A percentile compares a stretch with the other conserved stretches of the same genome.
These are phyloP conservation scores for Ilex paraguariensis DNA, from an alignment of 305 asterid species.

Conservation along the genomic window DNA sequence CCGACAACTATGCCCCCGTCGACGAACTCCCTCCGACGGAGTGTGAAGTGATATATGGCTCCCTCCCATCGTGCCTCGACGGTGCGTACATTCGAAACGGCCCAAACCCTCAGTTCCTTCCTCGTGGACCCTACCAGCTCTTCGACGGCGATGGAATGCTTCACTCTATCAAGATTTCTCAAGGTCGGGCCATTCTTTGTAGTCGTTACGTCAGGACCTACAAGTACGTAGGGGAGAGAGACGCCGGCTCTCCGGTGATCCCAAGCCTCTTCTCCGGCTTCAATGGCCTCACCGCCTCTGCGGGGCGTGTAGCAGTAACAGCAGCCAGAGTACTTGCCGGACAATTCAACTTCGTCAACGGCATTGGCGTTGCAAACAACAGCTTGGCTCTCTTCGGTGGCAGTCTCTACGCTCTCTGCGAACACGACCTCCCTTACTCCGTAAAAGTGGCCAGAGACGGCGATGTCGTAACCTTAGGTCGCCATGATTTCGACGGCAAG, in stretches of 20 bases:
- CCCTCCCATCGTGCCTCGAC: conserved; percentile 41
- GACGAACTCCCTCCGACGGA: conserved; percentile 46
- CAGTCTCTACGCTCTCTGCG: conserved; percentile 43
- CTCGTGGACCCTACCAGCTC: conserved; percentile 57
- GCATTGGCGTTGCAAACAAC: conserved; percentile 49
- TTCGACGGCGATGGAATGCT: conserved; percentile 73
- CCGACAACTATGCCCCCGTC: conserved; percentile 43
- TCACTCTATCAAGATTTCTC: conserved; percentile 37
- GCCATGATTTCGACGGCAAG: conserved; percentile 39
- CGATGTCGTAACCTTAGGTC: conserved; percentile 36
- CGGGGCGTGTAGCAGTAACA: conserved; percentile 37
- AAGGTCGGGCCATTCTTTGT: conserved; percentile 39
- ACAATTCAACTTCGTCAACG: conserved; percentile 32
- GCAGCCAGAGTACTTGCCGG: conserved; percentile 37
- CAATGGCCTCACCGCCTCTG: conserved; percentile 40
- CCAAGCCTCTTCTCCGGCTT: conserved; percentile 47
- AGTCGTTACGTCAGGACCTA: conserved; percentile 50
- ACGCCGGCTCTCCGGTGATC: conserved; percentile 28
- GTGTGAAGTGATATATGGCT: conserved; percentile 35
- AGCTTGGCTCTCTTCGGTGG: conserved; percentile 38
- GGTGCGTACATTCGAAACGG: conserved; percentile 62
- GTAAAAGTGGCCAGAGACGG: conserved; percentile 27
- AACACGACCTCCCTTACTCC: conserved; percentile 45
- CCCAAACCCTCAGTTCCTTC: conserved; percentile 51
- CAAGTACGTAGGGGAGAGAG: conserved; percentile 31